Conservation (phyloP, 768 basidiomycete genomes). For the Trichaptum fuscoviolaceum region DNA sequence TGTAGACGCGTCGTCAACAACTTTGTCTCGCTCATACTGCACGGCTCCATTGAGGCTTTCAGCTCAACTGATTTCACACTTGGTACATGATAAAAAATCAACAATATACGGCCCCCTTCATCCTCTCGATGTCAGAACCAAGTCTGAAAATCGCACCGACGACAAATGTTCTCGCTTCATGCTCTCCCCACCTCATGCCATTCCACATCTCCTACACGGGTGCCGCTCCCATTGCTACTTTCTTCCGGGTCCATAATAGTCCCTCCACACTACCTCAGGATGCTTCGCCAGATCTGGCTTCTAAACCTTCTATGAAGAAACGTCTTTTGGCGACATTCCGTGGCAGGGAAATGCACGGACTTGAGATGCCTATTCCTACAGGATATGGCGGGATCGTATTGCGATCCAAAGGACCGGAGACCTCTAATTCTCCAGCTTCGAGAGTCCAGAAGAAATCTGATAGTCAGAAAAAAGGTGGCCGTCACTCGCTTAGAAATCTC, state of each 20-base stretch:
- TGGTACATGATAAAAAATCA: no score
- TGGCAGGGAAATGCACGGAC: slow-evolving; percentile 68
- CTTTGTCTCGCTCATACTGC: no score
- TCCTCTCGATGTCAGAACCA: not conserved
- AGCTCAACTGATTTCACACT: no score
- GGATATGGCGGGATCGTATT: slow-evolving; percentile 70
- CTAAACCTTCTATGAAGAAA: slow-evolving; percentile 13
- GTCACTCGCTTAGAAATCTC: slow-evolving; percentile 23
- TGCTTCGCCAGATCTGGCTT: not conserved
- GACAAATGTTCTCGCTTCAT: slow-evolving; percentile 27
- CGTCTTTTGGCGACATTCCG: slow-evolving; percentile 65
- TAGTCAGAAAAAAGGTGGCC: slow-evolving; percentile 10
- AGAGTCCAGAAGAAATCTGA: slow-evolving; percentile 3
- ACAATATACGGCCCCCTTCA: not conserved
- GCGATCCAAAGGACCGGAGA: slow-evolving; percentile 23
- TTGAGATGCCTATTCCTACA: slow-evolving; percentile 51
- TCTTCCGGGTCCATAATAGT: slow-evolving; percentile 52
- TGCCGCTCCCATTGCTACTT: slow-evolving; percentile 67
- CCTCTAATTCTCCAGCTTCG: slow-evolving; percentile 4
- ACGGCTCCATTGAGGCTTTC: no score
- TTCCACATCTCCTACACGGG: slow-evolving; percentile 73
- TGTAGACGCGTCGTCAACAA: no score
- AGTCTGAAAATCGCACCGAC: not conserved
- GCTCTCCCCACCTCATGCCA: slow-evolving; percentile 72
- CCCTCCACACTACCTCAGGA: slow-evolving; percentile 12